Evolutionary conservation across 768 basidiomycete genomes (phyloP), one percentile per base, ranked within the genome.

Genomic region (Pleurotus eryngii): DNA sequence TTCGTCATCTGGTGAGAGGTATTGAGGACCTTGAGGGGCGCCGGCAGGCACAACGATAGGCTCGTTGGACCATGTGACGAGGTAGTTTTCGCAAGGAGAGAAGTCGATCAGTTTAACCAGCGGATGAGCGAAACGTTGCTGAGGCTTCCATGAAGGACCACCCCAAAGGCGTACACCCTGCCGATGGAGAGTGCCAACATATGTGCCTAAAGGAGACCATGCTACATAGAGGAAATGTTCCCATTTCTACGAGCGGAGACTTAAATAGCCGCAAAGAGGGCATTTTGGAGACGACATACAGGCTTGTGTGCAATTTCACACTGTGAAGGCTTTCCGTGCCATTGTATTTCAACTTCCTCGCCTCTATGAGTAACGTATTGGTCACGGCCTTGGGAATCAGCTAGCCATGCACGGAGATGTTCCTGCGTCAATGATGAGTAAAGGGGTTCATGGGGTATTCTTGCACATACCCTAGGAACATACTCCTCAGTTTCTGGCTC

Each of bases 171-270:
- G 90, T 58, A 98, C 91, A 71, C 97, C 97, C 70, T 93, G 95
- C 40, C 93, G 85, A 70, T 98, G 95, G 47, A 98, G 82, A 1
- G 96, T 95, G 39, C 94, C 89, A 60, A 98, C 80, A 68, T 89
- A 92, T n/a, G 95, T 98, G 35, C 97, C 97, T 54, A 89, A 80
- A 17, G 95, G 95, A 18, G 97, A 98, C 97, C 97, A 99, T 27
- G 90, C 89, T 17, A 94, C 87, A 72, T 96, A 99, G 50, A 96
- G 83, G 67, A 82, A 81, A 57, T 98, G 95, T 67, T 92, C 97
- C 94, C 97, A 98, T 68, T 90, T 89, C 92, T 93, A 65, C 3
- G 42, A 47, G 38, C 39, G 57, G 22, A 42, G 58, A 61, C 18
- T 3, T 67, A 49, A 18, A 48, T 30, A 15, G 58, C 30, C 5